Conservation (phyloP, 2,329 filamentous ascomycete species). For the Cadophora malorum region DNA sequence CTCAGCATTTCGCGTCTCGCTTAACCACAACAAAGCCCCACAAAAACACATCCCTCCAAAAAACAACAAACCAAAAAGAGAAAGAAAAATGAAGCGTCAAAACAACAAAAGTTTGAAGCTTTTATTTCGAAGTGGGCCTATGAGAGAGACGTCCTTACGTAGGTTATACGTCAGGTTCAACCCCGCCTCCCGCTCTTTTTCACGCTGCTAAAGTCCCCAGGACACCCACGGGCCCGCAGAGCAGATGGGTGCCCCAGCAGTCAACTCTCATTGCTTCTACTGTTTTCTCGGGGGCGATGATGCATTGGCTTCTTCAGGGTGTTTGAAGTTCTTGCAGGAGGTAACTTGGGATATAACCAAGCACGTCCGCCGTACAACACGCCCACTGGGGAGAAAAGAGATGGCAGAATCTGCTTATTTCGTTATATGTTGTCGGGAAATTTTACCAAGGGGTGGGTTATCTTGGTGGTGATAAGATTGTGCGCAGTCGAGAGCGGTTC, state of each 20-base stretch:
- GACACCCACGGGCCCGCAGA: not conserved
- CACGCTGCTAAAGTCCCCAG: conserved; percentile 4
- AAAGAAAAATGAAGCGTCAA: not conserved
- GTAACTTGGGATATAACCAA: not conserved
- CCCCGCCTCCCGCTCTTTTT: not conserved
- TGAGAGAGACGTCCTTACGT: not conserved
- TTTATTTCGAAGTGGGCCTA: not conserved
- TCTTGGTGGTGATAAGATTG: not conserved
- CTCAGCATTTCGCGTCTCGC: not conserved
- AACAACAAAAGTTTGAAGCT: not conserved
- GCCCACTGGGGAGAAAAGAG: not conserved
- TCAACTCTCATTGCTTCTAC: not conserved
- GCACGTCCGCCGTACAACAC: not conserved
- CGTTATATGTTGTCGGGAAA: not conserved
- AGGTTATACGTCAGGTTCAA: not conserved
- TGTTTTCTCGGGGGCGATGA: not conserved
- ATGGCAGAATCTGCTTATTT: not conserved
- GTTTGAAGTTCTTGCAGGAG: conserved; percentile 5
- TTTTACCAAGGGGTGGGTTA: not conserved
- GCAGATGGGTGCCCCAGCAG: not conserved
- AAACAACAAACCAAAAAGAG: not conserved
- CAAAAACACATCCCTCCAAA: not conserved
- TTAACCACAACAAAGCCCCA: not conserved
- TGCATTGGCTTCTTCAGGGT: not conserved
- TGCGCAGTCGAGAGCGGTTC: not conserved